These are phyloP conservation scores for Piloderma croceum DNA, from an alignment of 768 basidiomycete species.

Conservation along the genomic window DNA sequence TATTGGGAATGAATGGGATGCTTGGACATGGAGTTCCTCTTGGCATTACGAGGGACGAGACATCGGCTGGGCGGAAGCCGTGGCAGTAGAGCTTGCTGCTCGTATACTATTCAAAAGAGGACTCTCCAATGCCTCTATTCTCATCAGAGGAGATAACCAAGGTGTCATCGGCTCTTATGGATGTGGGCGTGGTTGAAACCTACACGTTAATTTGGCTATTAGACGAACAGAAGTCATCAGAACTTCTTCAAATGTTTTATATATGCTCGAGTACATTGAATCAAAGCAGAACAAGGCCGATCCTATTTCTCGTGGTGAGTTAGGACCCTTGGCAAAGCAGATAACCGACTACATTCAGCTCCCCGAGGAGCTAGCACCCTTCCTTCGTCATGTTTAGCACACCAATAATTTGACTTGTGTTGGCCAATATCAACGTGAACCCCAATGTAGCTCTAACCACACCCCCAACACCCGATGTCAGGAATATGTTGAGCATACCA, in stretches of 20 bases:
- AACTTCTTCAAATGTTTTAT: conserved; percentile 15
- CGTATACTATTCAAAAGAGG: conserved; percentile 1
- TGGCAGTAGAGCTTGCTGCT: conserved; percentile 19
- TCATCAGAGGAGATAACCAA: conserved; percentile 36
- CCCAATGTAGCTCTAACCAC: not conserved
- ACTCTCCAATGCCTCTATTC: conserved; percentile 19
- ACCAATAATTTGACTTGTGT: not conserved
- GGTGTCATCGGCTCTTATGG: conserved; percentile 33
- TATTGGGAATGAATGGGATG: conserved; percentile 6
- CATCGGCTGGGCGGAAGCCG: conserved; percentile 24
- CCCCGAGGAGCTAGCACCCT: not conserved
- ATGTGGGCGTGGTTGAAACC: conserved; percentile 25
- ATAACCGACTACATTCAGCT: not conserved
- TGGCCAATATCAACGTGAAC: not conserved
- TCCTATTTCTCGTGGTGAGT: conserved; percentile 24
- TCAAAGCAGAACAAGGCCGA: conserved; percentile 27
- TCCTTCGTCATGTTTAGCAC: not conserved
- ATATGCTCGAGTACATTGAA: conserved; percentile 17
- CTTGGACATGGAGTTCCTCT: conserved; percentile 3
- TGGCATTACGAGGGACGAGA: conserved; percentile 10
- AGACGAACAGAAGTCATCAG: conserved; percentile 12
- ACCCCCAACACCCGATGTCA: not conserved
- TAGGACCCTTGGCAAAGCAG: not conserved
- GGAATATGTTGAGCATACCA: not conserved
- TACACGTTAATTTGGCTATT: conserved; percentile 25